phyloP scores from a whole-genome alignment of 441 rosid genomes.

The Pelargonium fulgidum region DNA sequence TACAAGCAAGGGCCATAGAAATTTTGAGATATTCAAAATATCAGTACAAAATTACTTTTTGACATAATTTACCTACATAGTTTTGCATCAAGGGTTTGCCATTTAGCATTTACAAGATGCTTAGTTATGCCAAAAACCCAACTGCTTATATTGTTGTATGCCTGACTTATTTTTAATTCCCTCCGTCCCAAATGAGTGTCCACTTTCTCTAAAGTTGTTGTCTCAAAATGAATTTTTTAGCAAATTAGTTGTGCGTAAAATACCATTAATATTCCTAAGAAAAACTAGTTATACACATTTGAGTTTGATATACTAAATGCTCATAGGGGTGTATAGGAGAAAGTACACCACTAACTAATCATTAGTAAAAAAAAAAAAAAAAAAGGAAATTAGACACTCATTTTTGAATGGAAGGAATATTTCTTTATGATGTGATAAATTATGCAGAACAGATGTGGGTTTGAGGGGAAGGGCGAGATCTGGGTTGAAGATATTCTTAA shows the following conservation, averaged over 20 bases:
- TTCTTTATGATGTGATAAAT: conserved; percentile 12
- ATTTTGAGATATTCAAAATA: not conserved
- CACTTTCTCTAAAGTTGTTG: too few species aligned
- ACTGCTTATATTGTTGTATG: not conserved
- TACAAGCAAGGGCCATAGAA: not conserved
- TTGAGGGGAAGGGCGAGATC: conserved; percentile 77
- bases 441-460: conserved; percentile 90
- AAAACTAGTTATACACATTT: too few species aligned
- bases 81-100: not conserved
- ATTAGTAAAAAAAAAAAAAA: too few species aligned
- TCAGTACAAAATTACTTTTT: not conserved
- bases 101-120: not conserved
- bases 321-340: too few species aligned
- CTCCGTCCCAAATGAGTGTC: too few species aligned
- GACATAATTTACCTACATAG: not conserved
- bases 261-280: too few species aligned
- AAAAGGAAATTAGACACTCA: too few species aligned
- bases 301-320: too few species aligned
- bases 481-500: conserved; percentile 95
- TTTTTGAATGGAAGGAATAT: too few species aligned
- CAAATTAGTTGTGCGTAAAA: too few species aligned
- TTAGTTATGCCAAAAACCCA: not conserved
- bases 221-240: too few species aligned
- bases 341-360: too few species aligned
- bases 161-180: not conserved